Evolutionary conservation across 768 basidiomycete genomes (phyloP).

Genomic region (Suillus ampliporus): DNA sequence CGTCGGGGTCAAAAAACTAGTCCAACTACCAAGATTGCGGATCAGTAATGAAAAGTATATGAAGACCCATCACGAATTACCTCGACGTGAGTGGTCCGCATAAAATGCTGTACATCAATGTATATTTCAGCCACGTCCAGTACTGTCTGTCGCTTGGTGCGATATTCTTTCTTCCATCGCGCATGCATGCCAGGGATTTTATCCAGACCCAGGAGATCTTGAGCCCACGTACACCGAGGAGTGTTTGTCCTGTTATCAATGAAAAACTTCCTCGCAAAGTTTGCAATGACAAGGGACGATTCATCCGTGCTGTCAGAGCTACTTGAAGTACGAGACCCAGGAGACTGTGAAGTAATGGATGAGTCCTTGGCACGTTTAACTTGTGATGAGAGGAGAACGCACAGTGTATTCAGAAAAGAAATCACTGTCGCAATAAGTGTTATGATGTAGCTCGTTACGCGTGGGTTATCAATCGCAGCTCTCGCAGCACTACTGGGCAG

Average conservation of each 20-base stretch:
- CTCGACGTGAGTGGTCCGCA: neutral
- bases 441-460: neutral
- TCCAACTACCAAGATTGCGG: neutral
- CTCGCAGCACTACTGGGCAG: neutral
- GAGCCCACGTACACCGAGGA: neutral
- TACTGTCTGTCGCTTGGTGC: neutral
- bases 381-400: neutral
- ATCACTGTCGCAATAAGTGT: neutral
- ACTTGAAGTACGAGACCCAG: neutral
- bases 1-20: neutral
- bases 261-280: neutral
- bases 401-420: neutral
- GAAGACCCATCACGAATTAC: neutral
- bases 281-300: neutral
- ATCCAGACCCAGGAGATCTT: neutral
- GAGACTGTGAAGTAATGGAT: neutral
- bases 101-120: neutral
- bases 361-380: no score
- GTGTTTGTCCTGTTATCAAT: neutral
- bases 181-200: neutral
- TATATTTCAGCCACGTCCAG: neutral
- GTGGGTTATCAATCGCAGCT: neutral
- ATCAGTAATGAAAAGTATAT: neutral
- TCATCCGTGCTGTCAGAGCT: neutral
- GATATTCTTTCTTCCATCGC: neutral